Conservation (phyloP, 352 stramenopile species). For the Elongisporangium prolatum region DNA sequence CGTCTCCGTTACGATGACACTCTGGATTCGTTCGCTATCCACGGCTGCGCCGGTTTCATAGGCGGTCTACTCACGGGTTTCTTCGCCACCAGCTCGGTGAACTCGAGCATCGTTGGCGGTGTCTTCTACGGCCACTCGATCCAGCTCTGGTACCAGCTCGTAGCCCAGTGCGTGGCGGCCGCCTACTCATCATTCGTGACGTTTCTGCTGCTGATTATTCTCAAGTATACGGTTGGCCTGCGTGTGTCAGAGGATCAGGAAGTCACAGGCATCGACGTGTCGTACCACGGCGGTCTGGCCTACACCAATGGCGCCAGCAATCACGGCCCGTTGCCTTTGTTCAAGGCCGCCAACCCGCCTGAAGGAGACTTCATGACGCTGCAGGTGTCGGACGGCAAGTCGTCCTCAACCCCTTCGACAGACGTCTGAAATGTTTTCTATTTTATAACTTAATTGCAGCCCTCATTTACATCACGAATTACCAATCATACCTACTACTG, state of each 20-base stretch:
- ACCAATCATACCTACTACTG: no score
- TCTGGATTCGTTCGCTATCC: slow-evolving; percentile 75
- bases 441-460: neutral
- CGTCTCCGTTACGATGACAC: slow-evolving; percentile 71
- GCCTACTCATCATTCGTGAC: slow-evolving; percentile 9
- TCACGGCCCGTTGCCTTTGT: slow-evolving; percentile 2
- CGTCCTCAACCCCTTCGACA: neutral
- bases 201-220: slow-evolving; percentile 6
- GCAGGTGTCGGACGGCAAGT: neutral
- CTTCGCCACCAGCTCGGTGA: slow-evolving; percentile 51
- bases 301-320: slow-evolving; percentile 7
- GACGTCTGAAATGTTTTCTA: neutral
- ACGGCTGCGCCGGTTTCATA: slow-evolving; percentile 57
- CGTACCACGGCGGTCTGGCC: slow-evolving; percentile 12
- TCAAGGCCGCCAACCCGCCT: slow-evolving; percentile 9
- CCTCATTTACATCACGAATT: neutral
- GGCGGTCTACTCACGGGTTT: slow-evolving; percentile 66
- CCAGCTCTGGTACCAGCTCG: slow-evolving; percentile 22
- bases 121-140: slow-evolving; percentile 26
- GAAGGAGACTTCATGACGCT: slow-evolving; percentile 5
- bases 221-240: slow-evolving; percentile 19
- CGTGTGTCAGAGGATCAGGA: slow-evolving; percentile 14
- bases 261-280: slow-evolving; percentile 9
- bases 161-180: slow-evolving; percentile 11
- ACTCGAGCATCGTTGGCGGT: slow-evolving; percentile 22